Evolutionary conservation across 345 rosid species (phyloP).

Genomic region (Bruguiera sexangula): DNA sequence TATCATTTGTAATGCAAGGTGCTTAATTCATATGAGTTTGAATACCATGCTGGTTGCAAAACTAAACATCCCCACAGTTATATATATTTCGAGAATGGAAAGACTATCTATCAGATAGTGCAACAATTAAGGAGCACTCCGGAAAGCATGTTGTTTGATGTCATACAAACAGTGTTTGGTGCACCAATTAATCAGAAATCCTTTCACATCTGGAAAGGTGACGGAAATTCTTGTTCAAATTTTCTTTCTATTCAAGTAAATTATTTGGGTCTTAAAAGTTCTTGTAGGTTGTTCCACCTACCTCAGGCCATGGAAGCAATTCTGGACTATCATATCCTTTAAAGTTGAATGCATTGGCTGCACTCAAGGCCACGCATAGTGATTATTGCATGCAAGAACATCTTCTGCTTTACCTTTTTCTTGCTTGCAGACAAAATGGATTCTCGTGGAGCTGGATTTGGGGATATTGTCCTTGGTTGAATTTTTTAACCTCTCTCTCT

Average conservation of each 20-base stretch:
- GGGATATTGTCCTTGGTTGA: too few species aligned
- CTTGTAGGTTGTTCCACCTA: not conserved
- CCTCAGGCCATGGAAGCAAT: too few species aligned
- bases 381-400: too few species aligned
- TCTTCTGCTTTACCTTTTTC: too few species aligned
- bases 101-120: conserved; percentile 90
- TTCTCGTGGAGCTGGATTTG: too few species aligned
- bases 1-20: conserved; percentile 40
- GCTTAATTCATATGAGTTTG: conserved; percentile 82
- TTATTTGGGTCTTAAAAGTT: not conserved
- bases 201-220: conserved; percentile 87
- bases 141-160: conserved; percentile 64
- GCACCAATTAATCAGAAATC: conserved; percentile 87
- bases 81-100: conserved; percentile 86
- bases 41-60: conserved; percentile 83
- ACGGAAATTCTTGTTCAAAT: not conserved
- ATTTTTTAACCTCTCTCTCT: too few species aligned
- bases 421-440: too few species aligned
- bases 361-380: too few species aligned
- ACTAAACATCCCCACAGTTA: conserved; percentile 95
- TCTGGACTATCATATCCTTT: too few species aligned
- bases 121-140: conserved; percentile 83
- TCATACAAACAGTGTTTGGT: conserved; percentile 71
- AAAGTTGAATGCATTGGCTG: too few species aligned
- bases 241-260: not conserved